These are phyloP conservation scores for Fusarium burgessii DNA, from an alignment of 2,329 filamentous ascomycete species.

Conservation along the genomic window DNA sequence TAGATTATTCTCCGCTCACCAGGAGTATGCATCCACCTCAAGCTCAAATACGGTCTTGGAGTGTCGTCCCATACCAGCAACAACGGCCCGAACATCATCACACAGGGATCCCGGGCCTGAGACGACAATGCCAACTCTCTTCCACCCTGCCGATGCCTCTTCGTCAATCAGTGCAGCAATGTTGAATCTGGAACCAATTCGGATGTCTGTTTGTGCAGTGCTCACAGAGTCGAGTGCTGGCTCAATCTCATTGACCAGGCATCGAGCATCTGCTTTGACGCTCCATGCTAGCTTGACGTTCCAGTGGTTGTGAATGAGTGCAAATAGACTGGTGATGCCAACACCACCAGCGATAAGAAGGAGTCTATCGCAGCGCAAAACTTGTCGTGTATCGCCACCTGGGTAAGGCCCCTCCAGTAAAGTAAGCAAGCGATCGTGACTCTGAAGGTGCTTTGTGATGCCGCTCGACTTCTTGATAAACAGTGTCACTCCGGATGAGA, in stretches of 20 bases:
- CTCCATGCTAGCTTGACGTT: constrained; percentile 16
- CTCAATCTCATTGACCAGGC: constrained; percentile 14
- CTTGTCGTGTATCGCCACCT: not conserved
- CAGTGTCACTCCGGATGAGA: not conserved
- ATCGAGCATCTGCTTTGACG: constrained; percentile 4
- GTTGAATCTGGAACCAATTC: constrained; percentile 8
- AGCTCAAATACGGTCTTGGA: constrained; percentile 17
- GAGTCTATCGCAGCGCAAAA: constrained; percentile 15
- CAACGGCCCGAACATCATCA: constrained; percentile 6
- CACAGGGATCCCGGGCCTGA: constrained; percentile 15
- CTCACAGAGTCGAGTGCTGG: constrained; percentile 7
- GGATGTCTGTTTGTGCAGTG: not conserved
- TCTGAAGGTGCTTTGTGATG: constrained; percentile 10
- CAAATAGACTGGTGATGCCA: constrained; percentile 11
- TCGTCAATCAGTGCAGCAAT: not conserved
- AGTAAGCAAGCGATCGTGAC: constrained; percentile 9
- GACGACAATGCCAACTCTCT: constrained; percentile 15
- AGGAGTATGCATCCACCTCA: constrained; percentile 24
- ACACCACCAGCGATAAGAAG: constrained; percentile 17
- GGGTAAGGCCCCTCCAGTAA: constrained; percentile 12
- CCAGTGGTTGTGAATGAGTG: constrained; percentile 8
- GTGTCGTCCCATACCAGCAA: constrained; percentile 11
- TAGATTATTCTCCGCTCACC: not conserved
- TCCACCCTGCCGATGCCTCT: constrained; percentile 8
- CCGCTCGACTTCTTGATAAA: constrained; percentile 17